Percentiles rank a stretch among this genome's conserved stretches.
phyloP scores from a whole-genome alignment of 73 alveolate genomes.

The Paraurostyla sp. region DNA sequence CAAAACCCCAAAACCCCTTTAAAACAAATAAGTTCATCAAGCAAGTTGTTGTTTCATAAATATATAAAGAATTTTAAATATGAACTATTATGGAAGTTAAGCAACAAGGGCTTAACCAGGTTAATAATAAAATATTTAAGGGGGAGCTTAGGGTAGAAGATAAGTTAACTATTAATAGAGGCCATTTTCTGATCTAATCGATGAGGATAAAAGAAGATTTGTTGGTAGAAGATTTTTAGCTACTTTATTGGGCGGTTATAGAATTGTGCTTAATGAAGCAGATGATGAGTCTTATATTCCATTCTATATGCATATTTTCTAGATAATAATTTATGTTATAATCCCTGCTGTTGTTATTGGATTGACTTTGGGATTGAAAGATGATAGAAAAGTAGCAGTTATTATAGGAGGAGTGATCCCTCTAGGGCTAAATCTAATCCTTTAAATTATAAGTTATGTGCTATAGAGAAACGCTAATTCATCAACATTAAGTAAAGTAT shows the following conservation, averaged over 20 bases:
- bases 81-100: constrained; percentile 8
- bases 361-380: background rate
- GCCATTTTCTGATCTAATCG: constrained; percentile 49
- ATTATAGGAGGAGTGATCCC: constrained; percentile 55
- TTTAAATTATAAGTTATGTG: background rate
- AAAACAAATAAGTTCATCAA: too few relatives aligned
- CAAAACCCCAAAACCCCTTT: too few relatives aligned
- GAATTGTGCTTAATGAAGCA: constrained; percentile 53
- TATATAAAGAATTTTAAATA: too few relatives aligned
- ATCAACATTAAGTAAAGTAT: background rate
- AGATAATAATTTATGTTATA: background rate
- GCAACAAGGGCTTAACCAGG: background rate
- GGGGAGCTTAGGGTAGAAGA: background rate
- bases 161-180: constrained; percentile 37
- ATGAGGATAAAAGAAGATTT: constrained; percentile 53
- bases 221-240: constrained; percentile 27
- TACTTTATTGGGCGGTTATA: constrained; percentile 63
- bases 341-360: constrained; percentile 40
- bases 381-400: constrained; percentile 13
- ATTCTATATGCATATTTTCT: background rate
- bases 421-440: background rate
- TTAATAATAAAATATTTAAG: background rate
- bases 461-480: background rate
- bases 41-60: too few relatives aligned
- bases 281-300: constrained; percentile 46